Evolutionary conservation across 2,329 filamentous ascomycete species (phyloP).

Genomic region (Pseudogymnoascus sp.): DNA sequence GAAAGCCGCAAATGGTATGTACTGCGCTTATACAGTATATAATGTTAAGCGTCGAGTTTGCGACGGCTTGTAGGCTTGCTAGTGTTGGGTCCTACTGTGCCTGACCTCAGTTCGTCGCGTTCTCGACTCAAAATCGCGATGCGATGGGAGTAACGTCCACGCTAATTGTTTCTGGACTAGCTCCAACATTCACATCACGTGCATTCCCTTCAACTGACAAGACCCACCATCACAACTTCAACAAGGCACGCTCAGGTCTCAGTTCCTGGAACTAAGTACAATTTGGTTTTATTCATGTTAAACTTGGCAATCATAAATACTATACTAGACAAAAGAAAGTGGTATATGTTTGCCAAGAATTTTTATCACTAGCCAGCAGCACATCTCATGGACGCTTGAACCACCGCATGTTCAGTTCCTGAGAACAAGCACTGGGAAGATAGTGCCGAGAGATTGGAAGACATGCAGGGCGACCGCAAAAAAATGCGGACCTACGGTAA

Average conservation of each 20-base stretch:
- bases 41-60: neutral
- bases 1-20: neutral
- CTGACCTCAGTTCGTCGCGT: constrained; percentile 8
- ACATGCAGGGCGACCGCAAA: neutral
- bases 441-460: neutral
- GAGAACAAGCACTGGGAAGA: neutral
- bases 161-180: constrained; percentile 8
- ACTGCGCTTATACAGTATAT: neutral
- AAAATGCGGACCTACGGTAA: neutral
- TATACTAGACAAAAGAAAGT: neutral
- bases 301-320: neutral
- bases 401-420: neutral
- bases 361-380: neutral
- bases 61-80: neutral
- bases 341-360: neutral
- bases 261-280: neutral
- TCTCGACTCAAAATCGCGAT: constrained; percentile 10
- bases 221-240: neutral
- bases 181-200: neutral
- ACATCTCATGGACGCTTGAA: neutral
- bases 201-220: neutral
- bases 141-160: neutral
- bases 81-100: neutral
- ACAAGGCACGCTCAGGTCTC: neutral
- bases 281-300: neutral